A percentile compares a stretch with the other conserved stretches of the same genome.
phyloP scores from a whole-genome alignment of 2,329 filamentous ascomycete genomes.

The Hymenoscyphus repandus region DNA sequence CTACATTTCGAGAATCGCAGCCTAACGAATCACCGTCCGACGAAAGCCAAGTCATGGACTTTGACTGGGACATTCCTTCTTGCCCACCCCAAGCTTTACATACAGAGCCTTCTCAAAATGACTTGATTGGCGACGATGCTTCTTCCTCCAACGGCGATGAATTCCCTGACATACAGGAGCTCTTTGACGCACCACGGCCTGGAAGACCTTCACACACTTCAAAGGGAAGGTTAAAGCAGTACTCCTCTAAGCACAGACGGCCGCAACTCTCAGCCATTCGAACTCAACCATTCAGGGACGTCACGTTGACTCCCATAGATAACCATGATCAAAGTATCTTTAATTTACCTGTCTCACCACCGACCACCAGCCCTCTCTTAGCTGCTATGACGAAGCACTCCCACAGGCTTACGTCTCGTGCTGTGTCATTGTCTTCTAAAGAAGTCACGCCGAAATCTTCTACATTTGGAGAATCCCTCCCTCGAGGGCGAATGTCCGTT shows the following conservation, averaged over 20 bases:
- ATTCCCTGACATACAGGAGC: slow-evolving; percentile 28
- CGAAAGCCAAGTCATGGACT: slow-evolving; percentile 23
- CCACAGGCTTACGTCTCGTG: slow-evolving; percentile 10
- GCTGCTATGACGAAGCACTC: slow-evolving; percentile 1
- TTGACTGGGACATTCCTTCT: slow-evolving; percentile 17
- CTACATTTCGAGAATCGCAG: slow-evolving; percentile 20
- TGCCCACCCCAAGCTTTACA: slow-evolving; percentile 7
- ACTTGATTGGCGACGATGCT: slow-evolving; percentile 4
- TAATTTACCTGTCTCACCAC: slow-evolving; percentile 37
- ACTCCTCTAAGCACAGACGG: slow-evolving; percentile 23
- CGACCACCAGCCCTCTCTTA: slow-evolving; percentile 34
- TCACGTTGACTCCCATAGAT: background rate
- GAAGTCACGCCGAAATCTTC: slow-evolving; percentile 13
- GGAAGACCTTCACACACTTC: background rate
- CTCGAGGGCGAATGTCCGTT: background rate
- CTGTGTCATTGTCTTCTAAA: slow-evolving; percentile 18
- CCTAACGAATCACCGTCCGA: slow-evolving; percentile 17
- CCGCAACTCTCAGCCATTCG: slow-evolving; percentile 22
- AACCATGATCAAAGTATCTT: slow-evolving; percentile 25
- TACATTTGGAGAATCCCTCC: slow-evolving; percentile 4
- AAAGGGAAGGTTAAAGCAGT: slow-evolving; percentile 16
- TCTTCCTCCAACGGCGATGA: slow-evolving; percentile 22
- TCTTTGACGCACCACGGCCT: slow-evolving; percentile 13
- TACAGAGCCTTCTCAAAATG: background rate
- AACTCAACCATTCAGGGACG: slow-evolving; percentile 11